Evolutionary conservation across 176 grass and related monocot species (phyloP).

Genomic region (Elymus sibiricus): DNA sequence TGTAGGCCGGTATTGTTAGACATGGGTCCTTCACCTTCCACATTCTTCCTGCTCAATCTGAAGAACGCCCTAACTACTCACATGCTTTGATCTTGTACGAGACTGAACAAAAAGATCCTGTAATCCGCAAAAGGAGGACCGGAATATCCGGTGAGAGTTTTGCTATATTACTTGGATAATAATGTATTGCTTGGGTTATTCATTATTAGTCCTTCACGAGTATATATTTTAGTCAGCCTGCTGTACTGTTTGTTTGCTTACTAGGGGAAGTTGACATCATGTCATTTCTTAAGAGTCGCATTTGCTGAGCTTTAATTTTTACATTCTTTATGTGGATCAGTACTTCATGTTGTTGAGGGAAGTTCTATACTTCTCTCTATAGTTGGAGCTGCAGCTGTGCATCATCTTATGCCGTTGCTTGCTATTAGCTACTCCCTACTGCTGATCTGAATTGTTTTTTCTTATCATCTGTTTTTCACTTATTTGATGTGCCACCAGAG

Average conservation of each 20-base stretch:
- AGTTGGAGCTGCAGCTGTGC: background rate
- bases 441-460: background rate
- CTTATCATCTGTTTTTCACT: background rate
- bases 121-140: slow-evolving; percentile 15
- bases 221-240: slow-evolving; percentile 3
- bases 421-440: slow-evolving; percentile 2
- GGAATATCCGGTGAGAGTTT: slow-evolving; percentile 38
- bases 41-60: slow-evolving; percentile 42
- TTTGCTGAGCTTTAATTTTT: background rate
- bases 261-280: background rate
- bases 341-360: background rate
- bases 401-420: background rate
- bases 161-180: background rate
- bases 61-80: slow-evolving; percentile 31
- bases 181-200: slow-evolving; percentile 8
- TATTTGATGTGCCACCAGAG: slow-evolving; percentile 19
- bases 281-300: background rate
- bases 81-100: slow-evolving; percentile 55
- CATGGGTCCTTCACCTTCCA: slow-evolving; percentile 30
- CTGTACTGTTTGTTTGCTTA: background rate
- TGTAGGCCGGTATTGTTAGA: slow-evolving; percentile 45
- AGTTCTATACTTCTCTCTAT: background rate
- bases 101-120: slow-evolving; percentile 8
- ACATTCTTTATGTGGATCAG: slow-evolving; percentile 8
- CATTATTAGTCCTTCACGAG: background rate